Evolutionary conservation across 495 filamentous ascomycete species (phyloP), one percentile per base, ranked within the genome.

Genomic region (Hypoxylon perforatum): DNA sequence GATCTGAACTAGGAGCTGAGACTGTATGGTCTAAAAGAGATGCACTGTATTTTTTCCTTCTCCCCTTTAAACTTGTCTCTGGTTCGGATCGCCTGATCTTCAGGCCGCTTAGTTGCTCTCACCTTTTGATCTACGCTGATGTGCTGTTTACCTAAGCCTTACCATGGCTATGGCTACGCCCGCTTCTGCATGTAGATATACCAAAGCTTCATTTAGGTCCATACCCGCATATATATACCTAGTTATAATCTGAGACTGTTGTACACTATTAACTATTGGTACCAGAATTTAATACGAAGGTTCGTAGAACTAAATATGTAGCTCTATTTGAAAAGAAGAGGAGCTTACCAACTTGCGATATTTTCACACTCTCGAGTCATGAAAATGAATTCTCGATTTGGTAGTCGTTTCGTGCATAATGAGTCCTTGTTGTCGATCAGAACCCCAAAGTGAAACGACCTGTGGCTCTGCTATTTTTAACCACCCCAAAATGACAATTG

Each of bases 371-470:
- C 33, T 22, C 22, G 33, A 49, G 10, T 25, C 35, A 45, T 56
- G 33, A 50, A 50, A 28, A 17, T 8, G 36, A 23, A 44, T 41
- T 47, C 52, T 25, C 23, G 25, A 42, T 28, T 18, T 9, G 38
- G 28, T 25, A 17, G n/a, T 44, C 25, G 42, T 57, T 57, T 59
- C 48, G 38, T 49, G 30, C 47, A 48, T 58, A 62, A 62, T 58
- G 7, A 42, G 41, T 35, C 65, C 59, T 58, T 53, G 57, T 23
- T 18, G 65, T 63, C 59, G 65, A 68, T 68, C 65, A 68, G 28
- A 54, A 57, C 28, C 19, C 2, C 18, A 28, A 57, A 33, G 54
- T 63, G 59, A 63, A 63, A 67, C 58, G 19, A 23, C 3, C 49
- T 48, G 45, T 41, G n/a, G 33, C 15, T 39, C 15, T 44, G 23